Base-by-base conservation (phyloP, 2,329 filamentous ascomycete genomes). In the Arachnopeziza araneosa region DNA sequence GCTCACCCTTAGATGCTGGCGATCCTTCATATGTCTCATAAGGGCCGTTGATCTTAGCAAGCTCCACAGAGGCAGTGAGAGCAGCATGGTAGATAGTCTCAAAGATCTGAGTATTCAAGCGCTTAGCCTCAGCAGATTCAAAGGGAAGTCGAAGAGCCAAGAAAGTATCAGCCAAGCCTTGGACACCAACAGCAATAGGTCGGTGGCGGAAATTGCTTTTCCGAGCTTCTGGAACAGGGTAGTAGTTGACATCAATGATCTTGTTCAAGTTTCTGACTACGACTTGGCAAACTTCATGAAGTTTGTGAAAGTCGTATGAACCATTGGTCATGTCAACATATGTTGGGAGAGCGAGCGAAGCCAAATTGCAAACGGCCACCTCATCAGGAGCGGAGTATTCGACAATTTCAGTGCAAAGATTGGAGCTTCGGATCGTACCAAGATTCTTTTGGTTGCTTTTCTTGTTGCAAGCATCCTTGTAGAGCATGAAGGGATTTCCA, bases 381-480 rank as follows among this genome's bases (percentile, higher is more conserved):
- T 99, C 95, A 76, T 99, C 95, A 44, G 95, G 93, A 44, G 95
- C 91, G 66, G 83, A 96, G 82, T 97, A 99, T 80, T 99, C 95
- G 66, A 99, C 85, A 70, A 99, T 99, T 78, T 99, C 95, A 55
- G 93, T 98, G 86, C 95, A 99, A 54, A 99, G 83, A 77, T 99
- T 99, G 72, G 95, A 99, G 83, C 91, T 97, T 77, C 92, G 92
- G 71, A 99, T 99, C 64, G 93, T 97, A 67, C 95, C 95, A 32
- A 99, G 83, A 79, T 99, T 99, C 88, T 99, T 98, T 81, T 99
- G 95, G 85, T 99, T 99, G 83, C 93, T 97, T 89, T 99, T 99
- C 76, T 87, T 87, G 85, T 99, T 99, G 86, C 90, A 93, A 72
- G 88, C 84, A 78, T 99, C 95, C 83, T 99, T 99, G 87, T 99